These are phyloP conservation scores for Talaromyces sp. DNA, from an alignment of 2,329 filamentous ascomycete genomes.

Conservation along the genomic window DNA sequence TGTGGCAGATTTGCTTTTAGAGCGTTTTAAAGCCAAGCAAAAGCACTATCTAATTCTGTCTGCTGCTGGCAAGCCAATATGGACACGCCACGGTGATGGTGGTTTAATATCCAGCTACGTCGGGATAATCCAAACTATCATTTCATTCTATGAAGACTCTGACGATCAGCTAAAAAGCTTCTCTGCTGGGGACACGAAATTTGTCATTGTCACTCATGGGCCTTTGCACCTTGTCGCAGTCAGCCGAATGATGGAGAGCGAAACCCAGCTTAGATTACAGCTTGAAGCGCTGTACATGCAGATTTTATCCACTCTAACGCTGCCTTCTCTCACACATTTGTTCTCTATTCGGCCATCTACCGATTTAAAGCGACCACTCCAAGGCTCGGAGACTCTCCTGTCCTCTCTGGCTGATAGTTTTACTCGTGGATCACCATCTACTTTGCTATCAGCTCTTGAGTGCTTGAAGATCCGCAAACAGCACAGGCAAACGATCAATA, in stretches of 20 bases:
- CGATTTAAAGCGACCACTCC: constrained; percentile 83
- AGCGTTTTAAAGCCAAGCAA: constrained; percentile 83
- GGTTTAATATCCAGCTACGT: constrained; percentile 90
- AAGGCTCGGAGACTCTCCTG: constrained; percentile 87
- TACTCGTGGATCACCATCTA: constrained; percentile 86
- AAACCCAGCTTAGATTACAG: constrained; percentile 81
- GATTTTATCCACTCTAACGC: constrained; percentile 89
- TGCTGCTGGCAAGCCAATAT: constrained; percentile 94
- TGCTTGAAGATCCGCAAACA: constrained; percentile 90
- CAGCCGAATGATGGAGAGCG: constrained; percentile 88
- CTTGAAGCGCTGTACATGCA: constrained; percentile 97
- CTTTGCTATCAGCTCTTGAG: constrained; percentile 85
- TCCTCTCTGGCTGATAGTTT: constrained; percentile 94
- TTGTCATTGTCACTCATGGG: constrained; percentile 82
- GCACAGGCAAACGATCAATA: constrained; percentile 83
- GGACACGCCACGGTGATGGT: constrained; percentile 90
- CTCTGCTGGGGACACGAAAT: constrained; percentile 80
- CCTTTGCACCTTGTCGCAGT: constrained; percentile 93
- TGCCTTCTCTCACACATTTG: constrained; percentile 82
- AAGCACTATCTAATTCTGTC: constrained; percentile 98
- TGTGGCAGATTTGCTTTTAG: constrained; percentile 54
- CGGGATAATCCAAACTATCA: constrained; percentile 94
- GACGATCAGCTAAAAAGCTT: constrained; percentile 80
- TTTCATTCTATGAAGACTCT: constrained; percentile 88
- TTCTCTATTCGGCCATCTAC: constrained; percentile 92